These are phyloP conservation scores for Ophiostoma australiae DNA, from an alignment of 2,329 filamentous ascomycete genomes.

Conservation along the genomic window DNA sequence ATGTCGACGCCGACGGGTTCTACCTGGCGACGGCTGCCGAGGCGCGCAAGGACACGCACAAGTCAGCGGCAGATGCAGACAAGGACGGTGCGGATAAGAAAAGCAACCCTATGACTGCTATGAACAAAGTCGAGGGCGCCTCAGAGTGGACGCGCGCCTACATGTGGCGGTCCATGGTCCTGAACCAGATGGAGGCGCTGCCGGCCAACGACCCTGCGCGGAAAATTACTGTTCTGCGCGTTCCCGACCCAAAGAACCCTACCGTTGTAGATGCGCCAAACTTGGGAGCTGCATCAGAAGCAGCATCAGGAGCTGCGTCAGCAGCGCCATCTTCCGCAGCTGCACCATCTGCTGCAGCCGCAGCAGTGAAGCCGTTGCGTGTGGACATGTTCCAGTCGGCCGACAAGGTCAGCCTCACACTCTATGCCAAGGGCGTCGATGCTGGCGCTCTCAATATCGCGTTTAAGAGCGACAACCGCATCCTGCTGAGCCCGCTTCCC, in stretches of 20 bases:
- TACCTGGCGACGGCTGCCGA: slow-evolving; percentile 42
- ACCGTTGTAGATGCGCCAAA: neutral
- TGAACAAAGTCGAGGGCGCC: slow-evolving; percentile 26
- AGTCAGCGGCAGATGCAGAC: slow-evolving; percentile 26
- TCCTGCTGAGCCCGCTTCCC: slow-evolving; percentile 25
- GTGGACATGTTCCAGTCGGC: slow-evolving; percentile 41
- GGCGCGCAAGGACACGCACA: slow-evolving; percentile 29
- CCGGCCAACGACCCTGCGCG: slow-evolving; percentile 43
- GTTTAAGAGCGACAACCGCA: slow-evolving; percentile 22
- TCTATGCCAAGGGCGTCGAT: slow-evolving; percentile 40
- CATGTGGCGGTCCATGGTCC: slow-evolving; percentile 45
- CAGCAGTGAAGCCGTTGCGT: slow-evolving; percentile 35
- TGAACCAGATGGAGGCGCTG: slow-evolving; percentile 43
- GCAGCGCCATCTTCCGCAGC: slow-evolving; percentile 15
- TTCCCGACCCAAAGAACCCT: slow-evolving; percentile 28
- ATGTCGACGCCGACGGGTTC: slow-evolving; percentile 44
- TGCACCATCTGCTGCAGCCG: neutral
- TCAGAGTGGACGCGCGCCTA: slow-evolving; percentile 41
- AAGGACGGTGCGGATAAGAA: slow-evolving; percentile 2
- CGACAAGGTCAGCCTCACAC: slow-evolving; percentile 35
- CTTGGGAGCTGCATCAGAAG: neutral
- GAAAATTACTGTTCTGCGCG: slow-evolving; percentile 40
- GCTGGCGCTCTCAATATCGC: slow-evolving; percentile 27
- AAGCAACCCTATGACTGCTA: slow-evolving; percentile 11
- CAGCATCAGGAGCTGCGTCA: neutral